These are phyloP conservation scores for Oryza glumipatula DNA, from an alignment of 176 grass and related monocot species.

Conservation along the genomic window DNA sequence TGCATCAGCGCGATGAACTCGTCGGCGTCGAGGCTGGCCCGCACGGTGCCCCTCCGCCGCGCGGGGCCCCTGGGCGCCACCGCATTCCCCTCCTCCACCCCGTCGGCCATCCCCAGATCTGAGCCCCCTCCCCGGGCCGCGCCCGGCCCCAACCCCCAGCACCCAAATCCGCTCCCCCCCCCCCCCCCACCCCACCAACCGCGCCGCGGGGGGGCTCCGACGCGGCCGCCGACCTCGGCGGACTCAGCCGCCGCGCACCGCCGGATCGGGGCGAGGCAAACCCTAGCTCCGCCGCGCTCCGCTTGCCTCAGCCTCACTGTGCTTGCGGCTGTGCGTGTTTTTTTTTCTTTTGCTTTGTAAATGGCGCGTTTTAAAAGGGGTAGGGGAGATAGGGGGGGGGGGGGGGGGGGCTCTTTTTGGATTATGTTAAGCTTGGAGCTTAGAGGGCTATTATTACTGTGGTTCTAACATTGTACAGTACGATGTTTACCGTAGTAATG, in stretches of 20 bases:
- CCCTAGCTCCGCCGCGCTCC: conserved; percentile 50
- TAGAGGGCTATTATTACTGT: conserved; percentile 25
- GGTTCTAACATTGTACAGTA: background rate
- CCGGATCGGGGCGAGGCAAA: conserved; percentile 66
- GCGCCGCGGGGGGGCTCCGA: conserved; percentile 1
- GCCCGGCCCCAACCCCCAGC: background rate
- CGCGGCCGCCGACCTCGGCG: background rate
- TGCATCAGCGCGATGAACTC: conserved; percentile 98
- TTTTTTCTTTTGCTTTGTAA: background rate
- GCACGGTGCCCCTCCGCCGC: conserved; percentile 59
- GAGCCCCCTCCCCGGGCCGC: conserved; percentile 17
- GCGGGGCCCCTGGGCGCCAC: conserved; percentile 54
- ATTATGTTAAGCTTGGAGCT: conserved; percentile 31
- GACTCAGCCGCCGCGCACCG: background rate
- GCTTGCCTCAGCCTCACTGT: conserved; percentile 15
- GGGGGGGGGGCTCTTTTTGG: conserved; percentile 23
- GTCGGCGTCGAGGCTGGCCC: conserved; percentile 89
- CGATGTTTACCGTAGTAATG: background rate
- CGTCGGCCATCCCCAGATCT: conserved; percentile 82
- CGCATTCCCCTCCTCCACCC: conserved; percentile 55
- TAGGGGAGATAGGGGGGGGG: background rate
- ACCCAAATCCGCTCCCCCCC: background rate
- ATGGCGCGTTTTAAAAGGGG: conserved; percentile 35
- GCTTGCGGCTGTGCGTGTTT: conserved; percentile 4
- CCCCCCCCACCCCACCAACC: background rate